Conservation (phyloP, 192 early-diverging fungal species). For the Gryganskiella cystojenkinii region DNA sequence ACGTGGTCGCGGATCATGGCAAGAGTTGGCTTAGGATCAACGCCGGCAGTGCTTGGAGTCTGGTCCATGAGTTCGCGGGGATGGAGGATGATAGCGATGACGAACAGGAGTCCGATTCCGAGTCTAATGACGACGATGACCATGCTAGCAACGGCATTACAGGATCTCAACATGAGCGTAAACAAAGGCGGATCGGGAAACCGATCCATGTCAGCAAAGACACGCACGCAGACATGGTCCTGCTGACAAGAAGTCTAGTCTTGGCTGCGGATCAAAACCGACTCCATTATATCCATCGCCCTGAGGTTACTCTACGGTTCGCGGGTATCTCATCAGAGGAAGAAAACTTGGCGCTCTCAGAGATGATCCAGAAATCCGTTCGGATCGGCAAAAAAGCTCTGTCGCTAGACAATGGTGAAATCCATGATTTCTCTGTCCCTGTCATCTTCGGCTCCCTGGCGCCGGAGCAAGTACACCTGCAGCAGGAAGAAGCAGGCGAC, state of each 20-base stretch:
- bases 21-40: conserved; percentile 61
- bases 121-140: not conserved
- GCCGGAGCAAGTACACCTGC: too few relatives aligned
- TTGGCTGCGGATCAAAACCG: conserved; percentile 48
- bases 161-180: not conserved
- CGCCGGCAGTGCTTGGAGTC: conserved; percentile 58
- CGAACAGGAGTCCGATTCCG: not conserved
- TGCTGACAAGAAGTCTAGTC: conserved; percentile 33
- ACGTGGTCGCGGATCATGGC: conserved; percentile 59
- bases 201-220: conserved; percentile 43
- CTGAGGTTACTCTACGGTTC: conserved; percentile 23
- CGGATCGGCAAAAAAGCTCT: conserved; percentile 14
- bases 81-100: conserved; percentile 53
- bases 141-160: not conserved
- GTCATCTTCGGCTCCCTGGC: conserved; percentile 18
- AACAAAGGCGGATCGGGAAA: not conserved
- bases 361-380: conserved; percentile 40
- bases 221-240: conserved; percentile 37
- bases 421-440: conserved; percentile 19
- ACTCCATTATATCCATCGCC: conserved; percentile 32
- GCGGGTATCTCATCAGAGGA: conserved; percentile 29
- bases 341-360: conserved; percentile 20
- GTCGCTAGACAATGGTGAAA: conserved; percentile 8
- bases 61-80: conserved; percentile 60
- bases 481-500: too few relatives aligned